Base-by-base conservation (phyloP, 1,284 basidiomycete species). In the Boletus hoseneyae region DNA sequence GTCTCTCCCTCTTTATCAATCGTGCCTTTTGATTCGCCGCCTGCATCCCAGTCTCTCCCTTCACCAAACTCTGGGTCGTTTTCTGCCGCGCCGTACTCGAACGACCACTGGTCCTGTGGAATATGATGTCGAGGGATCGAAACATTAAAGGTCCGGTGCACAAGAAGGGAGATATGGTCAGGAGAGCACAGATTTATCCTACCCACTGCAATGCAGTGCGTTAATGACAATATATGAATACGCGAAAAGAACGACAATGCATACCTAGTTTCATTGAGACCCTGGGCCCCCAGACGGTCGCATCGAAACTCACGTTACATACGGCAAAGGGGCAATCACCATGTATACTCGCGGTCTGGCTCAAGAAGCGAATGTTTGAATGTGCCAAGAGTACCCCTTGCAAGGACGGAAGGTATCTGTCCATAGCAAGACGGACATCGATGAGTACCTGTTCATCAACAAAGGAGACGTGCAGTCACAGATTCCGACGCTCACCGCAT, bases 111-210 rank as follows among this genome's bases (percentile, higher is more conserved):
- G 42, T 89, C 85, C 19, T 70, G 75, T 3, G 85, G 91, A 62
- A 99, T 92, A 68, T 99, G 96, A 62, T 91, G 82, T 48, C 91
- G 83, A 1, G 94, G 93, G 67, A 99, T 97, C 8, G 93, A 95
- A 13, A 93, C 92, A 69, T 99, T 99, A 78, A 99, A 99, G 7
- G 93, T 96, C 48, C 87, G 87, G 62, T 97, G 92, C 5, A 97
- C 78, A 46, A 99, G 87, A 11, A 99, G 75, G 0, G 94, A 93
- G 48, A 99, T 79, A 63, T 98, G 96, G 53, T 96, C 94, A 0
- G 96, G 94, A 1, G 94, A 97, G 52, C 84, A 94, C 19, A 98
- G 77, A 54, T 85, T 95, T 53, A 98, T 83, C 52, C 83, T 87
- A 6, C 94, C 96, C 50, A 80, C 93, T 95, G 54, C 34, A 54